Percentiles rank a stretch among this genome's conserved stretches.
Evolutionary conservation across 1,284 basidiomycete species (phyloP).

Genomic region (Taiwanofungus camphoratus): DNA sequence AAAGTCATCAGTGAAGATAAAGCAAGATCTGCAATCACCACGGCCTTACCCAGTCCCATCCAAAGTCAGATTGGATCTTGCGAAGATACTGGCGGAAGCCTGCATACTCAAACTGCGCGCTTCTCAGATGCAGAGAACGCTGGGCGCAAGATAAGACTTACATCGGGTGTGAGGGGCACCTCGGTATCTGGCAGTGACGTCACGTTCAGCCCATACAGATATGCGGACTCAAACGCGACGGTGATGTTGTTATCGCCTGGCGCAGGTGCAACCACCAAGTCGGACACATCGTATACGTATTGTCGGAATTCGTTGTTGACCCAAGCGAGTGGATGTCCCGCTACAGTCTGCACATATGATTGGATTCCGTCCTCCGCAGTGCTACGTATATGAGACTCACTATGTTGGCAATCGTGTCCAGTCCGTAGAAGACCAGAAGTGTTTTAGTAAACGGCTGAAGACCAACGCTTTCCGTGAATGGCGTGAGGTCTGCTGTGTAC

Average conservation of each 20-base stretch:
- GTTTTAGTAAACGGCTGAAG: constrained; percentile 23
- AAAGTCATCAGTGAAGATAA: not conserved
- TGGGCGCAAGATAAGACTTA: constrained; percentile 13
- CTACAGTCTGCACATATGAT: constrained; percentile 35
- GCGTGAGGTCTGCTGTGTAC: constrained; percentile 49
- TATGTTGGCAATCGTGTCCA: constrained; percentile 56
- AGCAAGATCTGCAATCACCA: not conserved
- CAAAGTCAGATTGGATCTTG: constrained; percentile 52
- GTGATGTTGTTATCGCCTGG: constrained; percentile 38
- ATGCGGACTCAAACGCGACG: constrained; percentile 48
- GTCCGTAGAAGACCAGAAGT: constrained; percentile 53
- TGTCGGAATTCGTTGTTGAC: constrained; percentile 55
- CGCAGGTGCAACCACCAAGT: constrained; percentile 30
- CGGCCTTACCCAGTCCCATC: constrained; percentile 52
- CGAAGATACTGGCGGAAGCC: constrained; percentile 44
- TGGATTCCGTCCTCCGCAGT: not conserved
- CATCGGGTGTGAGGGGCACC: constrained; percentile 28
- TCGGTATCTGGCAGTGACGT: constrained; percentile 43
- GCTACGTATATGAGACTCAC: constrained; percentile 17
- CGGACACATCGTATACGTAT: constrained; percentile 48
- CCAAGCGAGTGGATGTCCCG: constrained; percentile 47
- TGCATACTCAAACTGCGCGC: constrained; percentile 48
- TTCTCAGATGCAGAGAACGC: too few relatives aligned
- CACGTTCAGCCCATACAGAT: constrained; percentile 47
- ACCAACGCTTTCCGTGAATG: constrained; percentile 27